phyloP scores from a whole-genome alignment of 1,139 yeast species.

The Yamadazyma buinensis region DNA sequence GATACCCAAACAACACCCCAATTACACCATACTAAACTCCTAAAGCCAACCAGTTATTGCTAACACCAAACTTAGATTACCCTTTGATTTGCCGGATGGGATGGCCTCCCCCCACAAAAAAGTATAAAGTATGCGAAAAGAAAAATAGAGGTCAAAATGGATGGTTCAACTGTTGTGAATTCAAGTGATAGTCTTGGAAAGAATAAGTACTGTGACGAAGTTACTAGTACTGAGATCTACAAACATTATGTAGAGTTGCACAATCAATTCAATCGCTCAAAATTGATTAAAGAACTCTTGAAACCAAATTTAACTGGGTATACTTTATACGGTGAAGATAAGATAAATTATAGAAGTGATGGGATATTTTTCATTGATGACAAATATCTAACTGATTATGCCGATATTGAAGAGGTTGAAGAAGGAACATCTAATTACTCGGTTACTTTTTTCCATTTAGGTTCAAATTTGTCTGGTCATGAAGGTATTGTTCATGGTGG shows the following conservation, averaged over 20 bases:
- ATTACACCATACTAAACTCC: too few relatives aligned
- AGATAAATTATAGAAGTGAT: conserved; percentile 33
- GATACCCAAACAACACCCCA: too few relatives aligned
- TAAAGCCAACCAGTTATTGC: too few relatives aligned
- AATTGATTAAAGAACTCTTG: conserved; percentile 19
- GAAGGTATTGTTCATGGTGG: conserved; percentile 56
- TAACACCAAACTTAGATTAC: too few relatives aligned
- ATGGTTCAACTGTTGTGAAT: conserved; percentile 5
- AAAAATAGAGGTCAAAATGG: background rate
- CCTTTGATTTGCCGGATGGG: too few relatives aligned
- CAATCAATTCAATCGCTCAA: conserved; percentile 11
- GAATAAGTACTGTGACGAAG: conserved; percentile 5
- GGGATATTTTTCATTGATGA: conserved; percentile 35
- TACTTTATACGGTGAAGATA: conserved; percentile 33
- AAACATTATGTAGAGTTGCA: conserved; percentile 7
- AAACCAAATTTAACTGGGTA: conserved; percentile 36
- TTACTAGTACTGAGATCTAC: conserved; percentile 6
- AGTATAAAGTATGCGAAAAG: too few relatives aligned
- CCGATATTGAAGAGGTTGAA: conserved; percentile 14
- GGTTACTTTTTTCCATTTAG: conserved; percentile 43
- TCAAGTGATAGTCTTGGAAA: conserved; percentile 11
- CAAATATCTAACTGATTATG: conserved; percentile 19
- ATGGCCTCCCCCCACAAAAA: background rate
- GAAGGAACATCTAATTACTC: conserved; percentile 18
- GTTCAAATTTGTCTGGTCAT: conserved; percentile 46